Evolutionary conservation across 2,329 filamentous ascomycete species (phyloP), one percentile per base, ranked within the genome.

Genomic region (Graphilbum fragrans): DNA sequence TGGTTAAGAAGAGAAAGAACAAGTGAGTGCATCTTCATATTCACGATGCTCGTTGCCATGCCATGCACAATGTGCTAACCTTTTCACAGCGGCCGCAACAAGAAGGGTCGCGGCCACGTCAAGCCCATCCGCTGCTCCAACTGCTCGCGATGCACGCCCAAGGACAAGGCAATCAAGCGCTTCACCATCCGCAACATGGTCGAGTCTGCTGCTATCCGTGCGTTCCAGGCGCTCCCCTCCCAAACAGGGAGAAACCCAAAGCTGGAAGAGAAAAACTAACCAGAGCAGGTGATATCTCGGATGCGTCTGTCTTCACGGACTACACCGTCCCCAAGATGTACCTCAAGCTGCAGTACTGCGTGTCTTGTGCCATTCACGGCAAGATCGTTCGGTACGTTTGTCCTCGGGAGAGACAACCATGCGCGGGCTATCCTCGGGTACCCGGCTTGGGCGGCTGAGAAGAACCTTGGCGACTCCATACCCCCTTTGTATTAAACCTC

Each of bases 301-400:
- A 98, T 69, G 92, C 93, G 63, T 96, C 92, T 63, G 92, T 98
- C 71, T 98, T 96, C 74, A 70, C 84, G 62, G 92, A 98, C 77
- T 98, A 98, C 80, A 88, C 87, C 58, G 90, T 98, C 63, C 92
- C 92, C 73, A 98, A 98, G 86, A 98, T 98, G 93, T 98, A 98
- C 86, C 78, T 98, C 74, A 98, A 98, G 84, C 83, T 98, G 69
- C 92, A 98, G 78, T 98, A 98, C 86, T 98, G 92, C 71, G 92
- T 98, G 65, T 96, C 90, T 71, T 98, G 92, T 74, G 92, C 92
- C 64, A 98, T 98, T 57, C 92, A 98, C 80, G 92, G 92, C 80
- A 98, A 98, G 85, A 98, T 98, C 70, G 93, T 98, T 72, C 90
- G 92, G 90, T 96, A 92, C 70, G 88, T 79, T 67, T 66, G 66